Base-by-base conservation (phyloP, 805 yeast species). In the Ogataea pini region DNA sequence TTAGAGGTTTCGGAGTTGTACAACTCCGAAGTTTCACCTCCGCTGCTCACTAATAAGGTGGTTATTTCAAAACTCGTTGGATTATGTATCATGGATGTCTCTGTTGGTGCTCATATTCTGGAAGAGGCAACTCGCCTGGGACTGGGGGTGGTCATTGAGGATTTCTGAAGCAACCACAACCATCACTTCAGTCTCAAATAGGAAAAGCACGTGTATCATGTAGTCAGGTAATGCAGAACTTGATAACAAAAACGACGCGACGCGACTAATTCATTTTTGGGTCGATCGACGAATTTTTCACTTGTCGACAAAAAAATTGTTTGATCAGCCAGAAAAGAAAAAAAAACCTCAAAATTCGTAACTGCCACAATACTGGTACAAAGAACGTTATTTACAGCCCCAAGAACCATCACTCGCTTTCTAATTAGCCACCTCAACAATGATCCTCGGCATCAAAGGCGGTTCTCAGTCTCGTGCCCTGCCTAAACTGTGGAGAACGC, bases 71-170 rank as follows among this genome's bases (percentile, higher is more conserved):
- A 83, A 58, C 62, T 82, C 17, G 88, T 82, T 6, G 88, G 89
- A 0, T 63, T 82, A 33, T 77, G 85, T 44, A 76, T 82, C 22
- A 83, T 83, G 87, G 88, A 83, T 58, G 69, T 81, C 4, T 65
- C 76, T 22, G 73, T 80, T 9, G 86, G 80, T 1, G 68, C 73
- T 24, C 62, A 66, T 19, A 61, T 81, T 22, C 52, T 77, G 28
- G 50, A 62, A 2, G 50, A 49, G 29, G 71, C 74, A 10, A 52
- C 44, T 10, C 24, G 42, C n/a, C 28, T 38, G 24, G 51, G 55
- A 3, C 14, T 67, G n/a, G 78, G 77, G 8, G 64, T 54, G 1
- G 55, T 67, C 10, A 63, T 55, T 3, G 67, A 68, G 5, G n/a
- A n/a, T n/a, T 70, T 71, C 47, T 68, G 48, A 47, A n/a, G n/a